A percentile compares a stretch with the other conserved stretches of the same genome.
Conservation (phyloP, 176 grass and related monocot species). For the Tuctoria greenei region DNA sequence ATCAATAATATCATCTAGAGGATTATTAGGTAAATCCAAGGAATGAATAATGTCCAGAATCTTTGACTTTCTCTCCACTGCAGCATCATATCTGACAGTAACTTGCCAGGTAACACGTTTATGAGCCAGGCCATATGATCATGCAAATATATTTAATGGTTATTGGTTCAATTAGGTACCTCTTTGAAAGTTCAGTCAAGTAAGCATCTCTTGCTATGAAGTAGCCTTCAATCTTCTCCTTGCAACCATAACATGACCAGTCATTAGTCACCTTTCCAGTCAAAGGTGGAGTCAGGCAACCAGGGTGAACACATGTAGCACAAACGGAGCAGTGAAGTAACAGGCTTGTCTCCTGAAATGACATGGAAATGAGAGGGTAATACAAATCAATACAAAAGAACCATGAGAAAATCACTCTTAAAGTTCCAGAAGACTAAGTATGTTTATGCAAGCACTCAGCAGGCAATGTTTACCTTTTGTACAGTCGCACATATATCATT, state of each 20-base stretch:
- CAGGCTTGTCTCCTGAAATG: conserved; percentile 63
- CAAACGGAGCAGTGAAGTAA: conserved; percentile 86
- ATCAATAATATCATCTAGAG: conserved; percentile 97
- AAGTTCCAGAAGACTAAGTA: conserved; percentile 12
- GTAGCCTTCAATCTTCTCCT: conserved; percentile 72
- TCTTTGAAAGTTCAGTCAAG: conserved; percentile 75
- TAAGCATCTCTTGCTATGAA: conserved; percentile 81
- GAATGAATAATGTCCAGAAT: conserved; percentile 87
- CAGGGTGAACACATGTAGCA: conserved; percentile 68
- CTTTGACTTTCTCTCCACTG: conserved; percentile 71
- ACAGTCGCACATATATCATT: neutral
- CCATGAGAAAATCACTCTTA: neutral
- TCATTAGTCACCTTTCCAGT: conserved; percentile 67
- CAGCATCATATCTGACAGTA: conserved; percentile 72
- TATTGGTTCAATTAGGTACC: conserved; percentile 43
- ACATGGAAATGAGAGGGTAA: conserved; percentile 25
- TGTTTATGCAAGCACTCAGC: neutral
- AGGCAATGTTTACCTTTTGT: conserved; percentile 18
- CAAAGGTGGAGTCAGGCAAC: conserved; percentile 83
- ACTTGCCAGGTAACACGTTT: conserved; percentile 30
- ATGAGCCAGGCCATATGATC: conserved; percentile 11
- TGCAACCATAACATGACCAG: conserved; percentile 91
- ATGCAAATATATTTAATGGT: neutral
- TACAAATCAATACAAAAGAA: conserved; percentile 6
- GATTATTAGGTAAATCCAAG: conserved; percentile 95